A percentile compares a stretch with the other conserved stretches of the same genome.
These are phyloP conservation scores for Ophiostoma sp. DNA, from an alignment of 2,329 filamentous ascomycete species.

Conservation along the genomic window DNA sequence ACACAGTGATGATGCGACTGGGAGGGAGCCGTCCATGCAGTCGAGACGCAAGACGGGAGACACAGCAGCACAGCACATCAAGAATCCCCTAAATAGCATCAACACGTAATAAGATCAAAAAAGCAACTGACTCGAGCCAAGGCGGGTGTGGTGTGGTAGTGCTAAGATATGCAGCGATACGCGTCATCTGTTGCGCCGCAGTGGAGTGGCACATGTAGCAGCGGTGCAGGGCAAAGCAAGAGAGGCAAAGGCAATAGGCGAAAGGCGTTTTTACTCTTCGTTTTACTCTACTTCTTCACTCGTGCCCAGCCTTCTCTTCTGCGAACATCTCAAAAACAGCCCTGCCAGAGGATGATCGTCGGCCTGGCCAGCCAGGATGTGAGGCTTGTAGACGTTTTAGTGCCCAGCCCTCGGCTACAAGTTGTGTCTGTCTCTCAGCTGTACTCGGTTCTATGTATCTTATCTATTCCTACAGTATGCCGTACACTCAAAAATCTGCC, in stretches of 20 bases:
- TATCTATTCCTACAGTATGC: neutral
- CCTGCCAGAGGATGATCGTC: neutral
- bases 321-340: neutral
- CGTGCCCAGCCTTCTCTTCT: neutral
- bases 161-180: neutral
- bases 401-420: neutral
- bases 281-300: neutral
- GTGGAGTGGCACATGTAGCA: neutral
- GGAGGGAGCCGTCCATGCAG: neutral
- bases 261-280: neutral
- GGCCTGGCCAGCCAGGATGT: neutral
- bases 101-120: neutral
- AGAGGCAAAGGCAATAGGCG: neutral
- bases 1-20: neutral
- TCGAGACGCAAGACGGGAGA: neutral
- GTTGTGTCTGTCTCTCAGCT: neutral
- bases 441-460: neutral
- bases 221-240: neutral
- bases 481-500: neutral
- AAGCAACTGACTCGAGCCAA: neutral
- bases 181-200: constrained; percentile 13
- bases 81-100: too few species aligned
- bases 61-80: neutral
- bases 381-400: neutral
- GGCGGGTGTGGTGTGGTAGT: constrained; percentile 2